Evolutionary conservation across 1,284 basidiomycete species (phyloP).

Genomic region (Chondrostereum purpureum): DNA sequence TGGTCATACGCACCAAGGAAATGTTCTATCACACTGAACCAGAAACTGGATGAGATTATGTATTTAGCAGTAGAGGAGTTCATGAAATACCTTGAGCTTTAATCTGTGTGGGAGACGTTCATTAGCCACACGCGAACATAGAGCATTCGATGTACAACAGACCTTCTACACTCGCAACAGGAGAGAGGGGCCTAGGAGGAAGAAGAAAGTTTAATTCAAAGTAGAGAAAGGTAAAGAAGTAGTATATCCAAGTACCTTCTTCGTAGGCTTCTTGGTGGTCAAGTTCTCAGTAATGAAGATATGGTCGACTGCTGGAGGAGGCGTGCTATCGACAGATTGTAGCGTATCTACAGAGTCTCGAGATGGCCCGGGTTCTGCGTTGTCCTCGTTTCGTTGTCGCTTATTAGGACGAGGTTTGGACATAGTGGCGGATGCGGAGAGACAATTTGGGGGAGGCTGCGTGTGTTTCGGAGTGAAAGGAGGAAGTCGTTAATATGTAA

Average conservation of each 20-base stretch:
- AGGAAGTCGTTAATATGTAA: neutral
- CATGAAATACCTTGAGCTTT: slow-evolving; percentile 37
- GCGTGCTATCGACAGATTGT: neutral
- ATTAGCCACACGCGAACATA: no score
- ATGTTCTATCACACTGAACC: slow-evolving; percentile 50
- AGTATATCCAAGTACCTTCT: slow-evolving; percentile 26
- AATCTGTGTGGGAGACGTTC: slow-evolving; percentile 26
- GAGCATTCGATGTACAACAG: no score
- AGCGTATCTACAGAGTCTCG: neutral
- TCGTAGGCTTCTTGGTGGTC: slow-evolving; percentile 28
- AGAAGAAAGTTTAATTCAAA: slow-evolving; percentile 4
- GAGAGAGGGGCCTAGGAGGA: slow-evolving; percentile 41
- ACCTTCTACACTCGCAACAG: slow-evolving; percentile 58
- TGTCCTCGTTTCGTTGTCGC: slow-evolving; percentile 10
- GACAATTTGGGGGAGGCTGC: slow-evolving; percentile 10
- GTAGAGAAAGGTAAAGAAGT: neutral
- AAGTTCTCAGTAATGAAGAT: slow-evolving; percentile 35
- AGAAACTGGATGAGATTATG: slow-evolving; percentile 8
- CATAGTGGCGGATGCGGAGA: slow-evolving; percentile 4
- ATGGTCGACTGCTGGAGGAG: slow-evolving; percentile 28
- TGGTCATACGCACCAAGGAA: slow-evolving; percentile 37
- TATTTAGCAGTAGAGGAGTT: slow-evolving; percentile 11
- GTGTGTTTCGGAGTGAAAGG: slow-evolving; percentile 7
- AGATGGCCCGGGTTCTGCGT: slow-evolving; percentile 1
- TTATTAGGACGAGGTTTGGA: slow-evolving; percentile 11